Evolutionary conservation across 2,329 filamentous ascomycete genomes (phyloP), one percentile per base, ranked within the genome.

Genomic region (Drechslerella coelobrocha): DNA sequence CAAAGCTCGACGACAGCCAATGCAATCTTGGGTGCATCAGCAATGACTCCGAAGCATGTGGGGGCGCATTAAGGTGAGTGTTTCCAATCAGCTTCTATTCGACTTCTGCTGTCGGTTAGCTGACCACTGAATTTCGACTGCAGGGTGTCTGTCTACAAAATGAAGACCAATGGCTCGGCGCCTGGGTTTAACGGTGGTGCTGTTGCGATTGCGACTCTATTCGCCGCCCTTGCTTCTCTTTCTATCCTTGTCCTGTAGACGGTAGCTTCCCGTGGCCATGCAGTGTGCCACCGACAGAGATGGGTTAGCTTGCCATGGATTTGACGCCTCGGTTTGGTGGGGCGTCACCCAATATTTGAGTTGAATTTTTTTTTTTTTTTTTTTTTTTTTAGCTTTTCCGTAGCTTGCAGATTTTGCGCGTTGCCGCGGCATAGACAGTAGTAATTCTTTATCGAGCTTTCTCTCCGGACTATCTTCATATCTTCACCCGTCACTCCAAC

Each of bases 1-100:
- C 75, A 8, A 80, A 81, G 69, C 76, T 85, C 8, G 74, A 79
- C 27, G 84, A 86, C 21, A 73, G 73, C 17, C 78, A 78, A 1
- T 88, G 85, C 77, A 77, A 82, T 62, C 79, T 82, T 29, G 77
- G 83, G 0, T 88, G 86, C 73, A 81, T 83, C 48, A 85, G 84
- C 1, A 82, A 85, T 75, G 77, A 77, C 14, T 79, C 77, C 1
- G 80, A 83, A 52, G 78, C 82, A 1, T 88, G 85, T 69, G 85
- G 85, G 17, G 85, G 85, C 1, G 74, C 79, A 4, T 75, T 86
- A 65, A 82, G 80, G 73, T 68, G 52, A 39, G 53, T 26, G 14
- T 24, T 43, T 26, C 41, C 41, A 23, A 45, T 45, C 41, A 45
- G 41, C 17, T 10, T 45, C 17, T 19, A 2, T 21, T 4, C 8